phyloP scores from a whole-genome alignment of 768 basidiomycete species.

The Serendipita vermifera region DNA sequence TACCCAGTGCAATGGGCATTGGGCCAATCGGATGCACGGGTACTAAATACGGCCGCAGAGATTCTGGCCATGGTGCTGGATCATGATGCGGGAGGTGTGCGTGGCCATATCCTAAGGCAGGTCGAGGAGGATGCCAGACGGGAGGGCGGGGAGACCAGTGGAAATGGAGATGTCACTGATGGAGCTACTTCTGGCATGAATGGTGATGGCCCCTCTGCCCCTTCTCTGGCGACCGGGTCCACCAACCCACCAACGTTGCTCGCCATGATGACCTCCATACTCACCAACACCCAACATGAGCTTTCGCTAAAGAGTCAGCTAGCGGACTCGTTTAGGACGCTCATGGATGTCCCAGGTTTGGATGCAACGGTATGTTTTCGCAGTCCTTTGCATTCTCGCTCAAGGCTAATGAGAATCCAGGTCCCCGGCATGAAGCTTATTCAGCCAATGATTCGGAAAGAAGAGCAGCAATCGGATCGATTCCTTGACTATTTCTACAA shows the following conservation, averaged over 20 bases:
- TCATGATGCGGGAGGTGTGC: slow-evolving; percentile 78
- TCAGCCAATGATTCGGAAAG: slow-evolving; percentile 40
- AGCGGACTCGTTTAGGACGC: slow-evolving; percentile 69
- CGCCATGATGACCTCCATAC: slow-evolving; percentile 58
- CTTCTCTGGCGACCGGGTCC: too few species aligned
- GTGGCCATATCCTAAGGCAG: slow-evolving; percentile 76
- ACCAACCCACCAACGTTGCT: slow-evolving; percentile 39
- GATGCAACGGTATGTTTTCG: slow-evolving; percentile 16
- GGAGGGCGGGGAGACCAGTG: slow-evolving; percentile 5
- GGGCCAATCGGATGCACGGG: slow-evolving; percentile 36
- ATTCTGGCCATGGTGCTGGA: slow-evolving; percentile 76
- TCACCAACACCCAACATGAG: slow-evolving; percentile 64
- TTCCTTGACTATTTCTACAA: slow-evolving; percentile 95
- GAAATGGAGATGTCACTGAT: not conserved
- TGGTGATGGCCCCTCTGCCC: too few species aligned
- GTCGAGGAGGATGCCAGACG: slow-evolving; percentile 23
- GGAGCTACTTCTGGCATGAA: too few species aligned
- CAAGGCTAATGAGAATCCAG: slow-evolving; percentile 15
- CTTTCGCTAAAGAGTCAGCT: slow-evolving; percentile 82
- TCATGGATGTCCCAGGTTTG: slow-evolving; percentile 62
- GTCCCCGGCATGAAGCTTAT: slow-evolving; percentile 27
- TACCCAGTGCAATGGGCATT: slow-evolving; percentile 92
- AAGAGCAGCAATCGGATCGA: slow-evolving; percentile 73
- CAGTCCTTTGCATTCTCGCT: slow-evolving; percentile 5
- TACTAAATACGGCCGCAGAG: slow-evolving; percentile 77